Evolutionary conservation across 1,284 basidiomycete genomes (phyloP).

Genomic region (Trichosporon sp.): DNA sequence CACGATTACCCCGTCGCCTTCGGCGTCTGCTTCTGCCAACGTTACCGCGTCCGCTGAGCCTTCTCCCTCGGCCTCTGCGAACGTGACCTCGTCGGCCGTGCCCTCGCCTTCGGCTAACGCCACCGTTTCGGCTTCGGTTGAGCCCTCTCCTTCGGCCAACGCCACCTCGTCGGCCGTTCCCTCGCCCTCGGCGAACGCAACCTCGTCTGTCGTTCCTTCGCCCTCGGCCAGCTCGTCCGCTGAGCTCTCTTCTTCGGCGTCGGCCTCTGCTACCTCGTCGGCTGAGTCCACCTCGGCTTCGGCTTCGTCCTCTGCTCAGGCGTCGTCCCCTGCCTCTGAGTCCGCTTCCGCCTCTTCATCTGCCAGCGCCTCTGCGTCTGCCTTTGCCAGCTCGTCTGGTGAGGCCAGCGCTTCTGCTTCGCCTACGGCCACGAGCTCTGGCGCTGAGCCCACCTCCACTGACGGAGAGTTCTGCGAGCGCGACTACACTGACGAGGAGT

Average conservation of each 20-base stretch:
- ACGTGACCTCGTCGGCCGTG: conserved; percentile 16
- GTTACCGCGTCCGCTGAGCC: conserved; percentile 19
- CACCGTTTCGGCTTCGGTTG: not conserved
- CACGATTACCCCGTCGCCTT: conserved; percentile 21
- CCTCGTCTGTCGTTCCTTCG: not conserved
- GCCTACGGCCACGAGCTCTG: conserved; percentile 2
- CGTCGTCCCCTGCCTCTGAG: not conserved
- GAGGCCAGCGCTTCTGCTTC: not conserved
- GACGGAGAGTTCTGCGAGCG: conserved; percentile 28
- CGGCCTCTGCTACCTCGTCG: conserved; percentile 1
- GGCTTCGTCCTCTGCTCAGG: not conserved
- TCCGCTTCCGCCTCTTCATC: conserved; percentile 19
- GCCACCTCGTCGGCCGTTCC: not conserved
- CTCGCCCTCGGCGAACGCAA: conserved; percentile 8
- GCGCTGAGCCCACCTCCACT: conserved; percentile 17
- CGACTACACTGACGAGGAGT: conserved; percentile 35
- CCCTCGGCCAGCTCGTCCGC: not conserved
- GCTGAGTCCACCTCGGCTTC: conserved; percentile 14
- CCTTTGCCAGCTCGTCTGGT: not conserved
- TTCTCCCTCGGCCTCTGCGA: not conserved
- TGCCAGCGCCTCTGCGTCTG: conserved; percentile 16
- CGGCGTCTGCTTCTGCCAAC: conserved; percentile 13
- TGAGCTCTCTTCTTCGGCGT: not conserved
- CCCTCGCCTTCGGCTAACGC: conserved; percentile 6
- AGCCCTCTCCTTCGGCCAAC: conserved; percentile 16